Base-by-base conservation (phyloP, 2,329 filamentous ascomycete genomes). In the Fusarium sp. region DNA sequence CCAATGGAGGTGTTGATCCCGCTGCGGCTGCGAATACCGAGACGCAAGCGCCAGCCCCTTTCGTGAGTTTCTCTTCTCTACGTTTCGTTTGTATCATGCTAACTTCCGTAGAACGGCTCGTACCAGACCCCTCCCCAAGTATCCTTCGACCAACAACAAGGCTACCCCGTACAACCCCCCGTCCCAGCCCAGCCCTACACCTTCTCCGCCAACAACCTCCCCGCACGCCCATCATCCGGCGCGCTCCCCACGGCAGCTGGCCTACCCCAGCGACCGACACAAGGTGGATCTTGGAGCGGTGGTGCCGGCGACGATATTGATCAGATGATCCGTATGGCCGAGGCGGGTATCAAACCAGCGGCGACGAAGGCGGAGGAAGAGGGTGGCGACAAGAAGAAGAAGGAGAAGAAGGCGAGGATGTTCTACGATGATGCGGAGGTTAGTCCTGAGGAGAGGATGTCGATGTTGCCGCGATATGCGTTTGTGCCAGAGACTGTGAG, bases 391-490 rank as follows among this genome's bases (percentile, higher is more conserved):
- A 91, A 93, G 81, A 93, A 91, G 84, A 90, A 90, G 87, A 92
- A 92, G 81, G 87, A 90, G 69, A 92, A 91, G 80, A 92, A 91
- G 79, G 86, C 87, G 64, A 89, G 89, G 81, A 91, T 98, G 89
- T 87, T 97, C 36, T 98, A 96, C 84, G 91, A 91, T 71, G 94
- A 97, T 80, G 90, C 92, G 58, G 91, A 93, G 66, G 85, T 91
- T 78, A 96, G 93, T 78, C 93, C 94, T 4, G 95, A 98, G 85
- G 95, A 98, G 87, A 94, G 92, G 84, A 95, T 97, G 93, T 92
- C 94, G 34, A 84, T 86, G 79, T 85, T 96, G 84, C 87, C 93
- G 70, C 91, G 90, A 82, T 98, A 97, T 85, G 90, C 91, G 77
- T 93, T 89, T 64, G 74, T 71, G 39, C 76, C 80, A 11, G 74